These are phyloP conservation scores for Trichoderma polysporum DNA, from an alignment of 2,329 filamentous ascomycete species.

Conservation along the genomic window DNA sequence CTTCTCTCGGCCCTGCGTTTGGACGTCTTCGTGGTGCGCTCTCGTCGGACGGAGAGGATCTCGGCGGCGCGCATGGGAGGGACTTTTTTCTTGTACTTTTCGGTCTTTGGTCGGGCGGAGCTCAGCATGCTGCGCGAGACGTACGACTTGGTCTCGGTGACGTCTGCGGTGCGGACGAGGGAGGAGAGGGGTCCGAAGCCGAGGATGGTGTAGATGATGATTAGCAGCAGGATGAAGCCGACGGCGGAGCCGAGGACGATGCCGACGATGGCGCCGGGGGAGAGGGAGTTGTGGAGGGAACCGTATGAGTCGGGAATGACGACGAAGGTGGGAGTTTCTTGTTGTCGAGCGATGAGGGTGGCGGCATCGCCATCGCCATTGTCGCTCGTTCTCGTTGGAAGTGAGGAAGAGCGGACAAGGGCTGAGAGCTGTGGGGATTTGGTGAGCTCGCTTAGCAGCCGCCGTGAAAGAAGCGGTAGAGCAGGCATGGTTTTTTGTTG, in stretches of 20 bases:
- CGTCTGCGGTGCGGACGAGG: constrained; percentile 13
- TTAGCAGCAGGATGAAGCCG: constrained; percentile 54
- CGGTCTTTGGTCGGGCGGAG: constrained; percentile 19
- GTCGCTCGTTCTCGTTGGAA: background rate
- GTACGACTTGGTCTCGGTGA: constrained; percentile 1
- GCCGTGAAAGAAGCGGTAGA: constrained; percentile 13
- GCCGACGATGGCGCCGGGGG: constrained; percentile 44
- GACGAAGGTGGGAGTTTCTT: constrained; percentile 27
- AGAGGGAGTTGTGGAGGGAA: constrained; percentile 38
- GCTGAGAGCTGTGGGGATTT: background rate
- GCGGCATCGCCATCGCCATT: background rate
- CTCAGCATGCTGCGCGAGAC: constrained; percentile 24
- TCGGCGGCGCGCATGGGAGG: constrained; percentile 16
- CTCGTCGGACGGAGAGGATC: constrained; percentile 12
- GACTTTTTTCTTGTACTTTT: constrained; percentile 15
- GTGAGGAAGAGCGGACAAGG: background rate
- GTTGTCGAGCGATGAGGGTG: constrained; percentile 10
- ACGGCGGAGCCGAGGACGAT: constrained; percentile 47
- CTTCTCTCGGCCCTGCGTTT: constrained; percentile 26
- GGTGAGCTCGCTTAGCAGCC: background rate
- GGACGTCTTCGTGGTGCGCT: constrained; percentile 31
- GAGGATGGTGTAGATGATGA: constrained; percentile 51
- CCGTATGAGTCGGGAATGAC: constrained; percentile 40
- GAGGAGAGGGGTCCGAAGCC: constrained; percentile 41
- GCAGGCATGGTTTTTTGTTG: constrained; percentile 8